Evolutionary conservation across 2,329 filamentous ascomycete species (phyloP), one percentile per base, ranked within the genome.

Genomic region (Xylaria sp.): DNA sequence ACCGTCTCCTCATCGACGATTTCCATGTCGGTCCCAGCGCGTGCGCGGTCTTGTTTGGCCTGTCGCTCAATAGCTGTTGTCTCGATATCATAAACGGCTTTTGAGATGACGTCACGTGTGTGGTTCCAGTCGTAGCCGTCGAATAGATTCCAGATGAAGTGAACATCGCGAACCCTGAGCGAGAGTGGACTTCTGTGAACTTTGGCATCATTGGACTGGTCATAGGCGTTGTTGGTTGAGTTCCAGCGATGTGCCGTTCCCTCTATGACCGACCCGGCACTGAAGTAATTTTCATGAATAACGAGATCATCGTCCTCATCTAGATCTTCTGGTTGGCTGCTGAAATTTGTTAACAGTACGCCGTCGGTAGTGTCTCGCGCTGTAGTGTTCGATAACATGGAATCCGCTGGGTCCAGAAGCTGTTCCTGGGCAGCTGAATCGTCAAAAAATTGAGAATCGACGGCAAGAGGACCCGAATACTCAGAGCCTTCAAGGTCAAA

Each of bases 81-180:
- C 79, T 99, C 93, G 1, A 99, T 91, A 61, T 97, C 90, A 67
- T 96, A 89, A 1, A 99, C 94, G 6, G 93, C 94, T 76, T 95
- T 92, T 24, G 90, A 90, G 65, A 99, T 97, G 3, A 91, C 89
- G 70, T 96, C 92, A 51, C 95, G 88, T 0, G 97, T 99, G 51
- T 89, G 87, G 73, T 90, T 88, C 97, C 97, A 99, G 80, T 99
- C 97, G 78, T 97, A 99, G 1, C 96, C 96, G 82, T 99, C 96
- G 79, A 96, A 98, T 0, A 99, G 83, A 76, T 99, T 97, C 96
- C 96, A 99, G 68, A 98, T 98, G 60, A 98, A 83, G 77, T 98
- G 93, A 5, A 97, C 90, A 76, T 98, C 93, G 30, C 93, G 90
- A 17, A 98, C 86, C 4, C 89, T 89, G 2, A 98, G 85, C 71